Conservation (phyloP, 495 filamentous ascomycete genomes). For the Durotheca rogersii region DNA sequence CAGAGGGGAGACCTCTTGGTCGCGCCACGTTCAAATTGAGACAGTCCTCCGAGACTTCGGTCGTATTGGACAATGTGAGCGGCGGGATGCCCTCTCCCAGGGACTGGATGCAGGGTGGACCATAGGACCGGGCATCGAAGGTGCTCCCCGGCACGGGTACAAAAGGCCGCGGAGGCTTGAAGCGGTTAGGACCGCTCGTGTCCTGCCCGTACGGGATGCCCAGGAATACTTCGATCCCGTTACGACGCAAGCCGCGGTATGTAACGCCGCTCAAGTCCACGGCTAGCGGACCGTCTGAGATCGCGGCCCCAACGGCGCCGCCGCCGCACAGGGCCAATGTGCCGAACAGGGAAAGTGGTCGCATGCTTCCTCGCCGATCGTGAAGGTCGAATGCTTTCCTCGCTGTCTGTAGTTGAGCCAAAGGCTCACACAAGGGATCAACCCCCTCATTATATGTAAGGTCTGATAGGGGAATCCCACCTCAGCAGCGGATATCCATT, state of each 20-base stretch:
- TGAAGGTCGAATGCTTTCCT: not conserved
- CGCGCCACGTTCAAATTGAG: conserved; percentile 48
- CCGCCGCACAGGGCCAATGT: conserved; percentile 5
- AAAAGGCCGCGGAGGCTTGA: conserved; percentile 44
- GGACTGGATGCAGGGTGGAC: conserved; percentile 47
- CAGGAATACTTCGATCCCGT: conserved; percentile 47
- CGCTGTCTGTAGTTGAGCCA: not conserved
- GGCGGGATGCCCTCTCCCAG: conserved; percentile 26
- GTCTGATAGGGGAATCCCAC: not conserved
- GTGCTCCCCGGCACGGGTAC: conserved; percentile 32
- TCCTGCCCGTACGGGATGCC: conserved; percentile 49
- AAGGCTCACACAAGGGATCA: not conserved
- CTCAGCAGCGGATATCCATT: not conserved
- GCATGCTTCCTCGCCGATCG: conserved; percentile 9
- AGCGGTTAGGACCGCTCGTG: conserved; percentile 44
- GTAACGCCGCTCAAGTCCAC: conserved; percentile 25
- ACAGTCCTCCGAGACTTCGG: conserved; percentile 47
- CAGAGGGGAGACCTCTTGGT: conserved; percentile 29
- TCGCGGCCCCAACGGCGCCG: conserved; percentile 1
- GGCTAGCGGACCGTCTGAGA: conserved; percentile 10
- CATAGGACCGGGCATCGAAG: conserved; percentile 42
- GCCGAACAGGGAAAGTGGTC: conserved; percentile 20
- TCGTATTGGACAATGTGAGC: conserved; percentile 35
- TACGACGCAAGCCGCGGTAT: conserved; percentile 33
- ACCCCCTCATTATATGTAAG: no score